phyloP scores from a whole-genome alignment of 352 stramenopile genomes.

The Phytophthora sp. region DNA sequence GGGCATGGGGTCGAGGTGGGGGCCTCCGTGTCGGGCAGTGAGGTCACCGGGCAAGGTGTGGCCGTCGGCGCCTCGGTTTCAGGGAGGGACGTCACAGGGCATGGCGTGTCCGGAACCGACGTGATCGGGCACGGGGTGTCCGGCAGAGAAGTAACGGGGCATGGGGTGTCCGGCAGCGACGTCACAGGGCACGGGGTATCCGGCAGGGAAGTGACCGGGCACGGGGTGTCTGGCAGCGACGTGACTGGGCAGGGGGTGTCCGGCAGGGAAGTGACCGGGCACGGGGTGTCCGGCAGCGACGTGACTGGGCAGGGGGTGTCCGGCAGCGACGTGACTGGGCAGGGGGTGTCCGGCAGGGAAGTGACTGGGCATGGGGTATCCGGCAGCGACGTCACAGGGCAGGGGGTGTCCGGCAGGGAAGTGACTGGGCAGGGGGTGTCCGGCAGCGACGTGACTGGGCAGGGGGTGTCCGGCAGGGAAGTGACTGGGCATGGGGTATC shows the following conservation, averaged over 20 bases:
- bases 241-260: constrained; percentile 31
- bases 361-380: constrained; percentile 1
- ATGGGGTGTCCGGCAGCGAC: not conserved
- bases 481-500: constrained; percentile 24
- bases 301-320: constrained; percentile 8
- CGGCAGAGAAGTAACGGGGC: not conserved
- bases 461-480: constrained; percentile 18
- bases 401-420: not conserved
- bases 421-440: too few species aligned
- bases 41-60: constrained; percentile 29
- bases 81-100: constrained; percentile 4
- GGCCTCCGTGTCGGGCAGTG: constrained; percentile 13
- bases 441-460: not conserved
- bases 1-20: constrained; percentile 15
- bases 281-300: constrained; percentile 9
- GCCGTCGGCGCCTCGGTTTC: not conserved
- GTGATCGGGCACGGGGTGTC: constrained; percentile 1
- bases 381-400: constrained; percentile 4
- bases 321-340: constrained; percentile 3
- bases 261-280: constrained; percentile 5
- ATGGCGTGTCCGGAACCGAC: not conserved
- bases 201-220: not conserved
- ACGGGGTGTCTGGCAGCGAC: constrained; percentile 14
- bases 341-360: not conserved
- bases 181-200: constrained; percentile 4